A percentile compares a stretch with the other conserved stretches of the same genome.
Evolutionary conservation across 2,329 filamentous ascomycete genomes (phyloP).

Genomic region (Trichoderma afroharzianum): DNA sequence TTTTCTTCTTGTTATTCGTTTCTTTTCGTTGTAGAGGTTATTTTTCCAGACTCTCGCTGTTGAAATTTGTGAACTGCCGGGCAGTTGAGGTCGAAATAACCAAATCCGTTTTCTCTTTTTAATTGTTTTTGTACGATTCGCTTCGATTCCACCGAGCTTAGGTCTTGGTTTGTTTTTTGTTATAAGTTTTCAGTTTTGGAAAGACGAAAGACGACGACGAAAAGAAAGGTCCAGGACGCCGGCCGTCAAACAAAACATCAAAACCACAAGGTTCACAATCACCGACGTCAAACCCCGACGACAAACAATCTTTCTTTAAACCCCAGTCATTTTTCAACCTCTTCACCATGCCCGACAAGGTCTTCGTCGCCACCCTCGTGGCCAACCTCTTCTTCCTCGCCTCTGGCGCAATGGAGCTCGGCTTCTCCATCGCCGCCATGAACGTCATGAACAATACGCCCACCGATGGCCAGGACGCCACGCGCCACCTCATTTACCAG

Average conservation of each 20-base stretch:
- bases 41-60: not conserved
- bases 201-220: not conserved
- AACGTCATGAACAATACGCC: slow-evolving; percentile 43
- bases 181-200: not conserved
- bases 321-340: not conserved
- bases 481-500: slow-evolving; percentile 50
- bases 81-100: slow-evolving; percentile 1
- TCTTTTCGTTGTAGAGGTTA: not conserved
- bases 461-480: slow-evolving; percentile 45
- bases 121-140: not conserved
- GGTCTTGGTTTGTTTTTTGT: not conserved
- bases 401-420: slow-evolving; percentile 53
- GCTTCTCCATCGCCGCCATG: slow-evolving; percentile 52
- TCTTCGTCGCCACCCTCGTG: slow-evolving; percentile 47
- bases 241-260: not conserved
- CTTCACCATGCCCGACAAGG: slow-evolving; percentile 50
- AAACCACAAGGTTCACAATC: not conserved
- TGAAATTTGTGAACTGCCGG: not conserved
- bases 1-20: not conserved
- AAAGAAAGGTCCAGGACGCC: not conserved
- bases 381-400: slow-evolving; percentile 50
- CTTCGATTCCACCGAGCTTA: not conserved
- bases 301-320: not conserved
- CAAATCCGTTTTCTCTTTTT: not conserved
- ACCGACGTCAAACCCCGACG: not conserved